Evolutionary conservation across 495 filamentous ascomycete species (phyloP).

Genomic region (Lindgomyces ingoldianus): DNA sequence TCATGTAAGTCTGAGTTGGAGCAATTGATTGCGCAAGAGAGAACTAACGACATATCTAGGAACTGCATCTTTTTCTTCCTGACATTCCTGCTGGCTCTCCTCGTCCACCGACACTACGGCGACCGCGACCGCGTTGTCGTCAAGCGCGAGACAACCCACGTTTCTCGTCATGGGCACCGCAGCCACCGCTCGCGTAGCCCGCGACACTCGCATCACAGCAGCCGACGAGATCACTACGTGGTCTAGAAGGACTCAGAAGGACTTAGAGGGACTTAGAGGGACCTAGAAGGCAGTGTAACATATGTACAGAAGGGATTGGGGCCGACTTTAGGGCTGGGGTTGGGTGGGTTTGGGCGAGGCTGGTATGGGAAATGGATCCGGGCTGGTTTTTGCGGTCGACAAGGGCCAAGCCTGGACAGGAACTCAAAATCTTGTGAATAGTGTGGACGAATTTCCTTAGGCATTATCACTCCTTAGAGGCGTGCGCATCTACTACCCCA

Average conservation of each 20-base stretch:
- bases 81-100: constrained; percentile 54
- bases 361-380: no score
- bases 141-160: constrained; percentile 42
- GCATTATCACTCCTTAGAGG: neutral
- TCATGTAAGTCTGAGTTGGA: constrained; percentile 55
- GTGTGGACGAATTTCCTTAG: neutral
- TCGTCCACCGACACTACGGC: constrained; percentile 44
- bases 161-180: constrained; percentile 36
- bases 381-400: no score
- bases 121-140: constrained; percentile 42
- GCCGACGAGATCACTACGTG: constrained; percentile 31
- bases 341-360: no score
- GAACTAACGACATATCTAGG: constrained; percentile 32
- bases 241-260: constrained; percentile 13
- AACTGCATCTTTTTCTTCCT: constrained; percentile 79
- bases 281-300: neutral
- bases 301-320: neutral
- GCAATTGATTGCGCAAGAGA: neutral
- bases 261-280: neutral
- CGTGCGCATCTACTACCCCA: neutral
- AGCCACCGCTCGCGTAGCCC: constrained; percentile 41
- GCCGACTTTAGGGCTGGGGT: neutral
- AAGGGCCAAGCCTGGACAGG: no score
- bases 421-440: neutral
- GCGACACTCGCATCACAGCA: constrained; percentile 40